Percentiles rank a stretch among this genome's conserved stretches.
Conservation (phyloP, 2,329 filamentous ascomycete genomes). For the Stemphylium vesicarium region DNA sequence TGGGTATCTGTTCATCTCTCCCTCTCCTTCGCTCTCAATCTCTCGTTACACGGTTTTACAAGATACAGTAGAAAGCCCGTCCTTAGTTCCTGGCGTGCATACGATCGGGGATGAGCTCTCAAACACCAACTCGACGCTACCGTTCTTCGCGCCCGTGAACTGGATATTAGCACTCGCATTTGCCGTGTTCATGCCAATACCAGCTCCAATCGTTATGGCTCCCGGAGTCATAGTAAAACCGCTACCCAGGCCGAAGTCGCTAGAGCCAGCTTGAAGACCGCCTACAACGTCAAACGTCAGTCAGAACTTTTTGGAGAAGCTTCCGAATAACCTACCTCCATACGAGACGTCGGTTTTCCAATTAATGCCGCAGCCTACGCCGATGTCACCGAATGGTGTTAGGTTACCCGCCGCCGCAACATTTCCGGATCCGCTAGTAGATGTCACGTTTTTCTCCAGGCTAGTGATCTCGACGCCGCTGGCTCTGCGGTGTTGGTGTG, state of each 20-base stretch:
- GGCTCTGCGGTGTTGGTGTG: not conserved
- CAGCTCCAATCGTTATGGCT: conserved; percentile 3
- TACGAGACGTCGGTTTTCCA: conserved; percentile 14
- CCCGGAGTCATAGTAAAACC: conserved; percentile 16
- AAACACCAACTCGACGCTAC: conserved; percentile 12
- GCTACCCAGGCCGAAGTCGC: conserved; percentile 12
- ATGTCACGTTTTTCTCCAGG: conserved; percentile 12
- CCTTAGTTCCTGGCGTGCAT: conserved; percentile 8
- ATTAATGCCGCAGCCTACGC: conserved; percentile 18
- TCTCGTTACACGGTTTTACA: conserved; percentile 5
- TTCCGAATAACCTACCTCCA: conserved; percentile 5
- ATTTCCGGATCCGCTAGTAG: conserved; percentile 12
- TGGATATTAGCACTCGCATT: conserved; percentile 14
- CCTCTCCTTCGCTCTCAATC: not conserved
- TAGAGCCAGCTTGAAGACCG: conserved; percentile 18
- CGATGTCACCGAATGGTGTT: conserved; percentile 16
- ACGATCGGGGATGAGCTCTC: conserved; percentile 2
- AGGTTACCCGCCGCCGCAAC: conserved; percentile 15
- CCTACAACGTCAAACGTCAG: conserved; percentile 5
- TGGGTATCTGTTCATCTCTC: not conserved
- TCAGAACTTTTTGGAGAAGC: not conserved
- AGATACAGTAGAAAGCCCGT: conserved; percentile 2
- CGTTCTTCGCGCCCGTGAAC: conserved; percentile 13
- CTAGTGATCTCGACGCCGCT: conserved; percentile 7
- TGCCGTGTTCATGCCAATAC: conserved; percentile 14